phyloP scores from a whole-genome alignment of 1,284 basidiomycete genomes.

The Mycosarcoma maydis region DNA sequence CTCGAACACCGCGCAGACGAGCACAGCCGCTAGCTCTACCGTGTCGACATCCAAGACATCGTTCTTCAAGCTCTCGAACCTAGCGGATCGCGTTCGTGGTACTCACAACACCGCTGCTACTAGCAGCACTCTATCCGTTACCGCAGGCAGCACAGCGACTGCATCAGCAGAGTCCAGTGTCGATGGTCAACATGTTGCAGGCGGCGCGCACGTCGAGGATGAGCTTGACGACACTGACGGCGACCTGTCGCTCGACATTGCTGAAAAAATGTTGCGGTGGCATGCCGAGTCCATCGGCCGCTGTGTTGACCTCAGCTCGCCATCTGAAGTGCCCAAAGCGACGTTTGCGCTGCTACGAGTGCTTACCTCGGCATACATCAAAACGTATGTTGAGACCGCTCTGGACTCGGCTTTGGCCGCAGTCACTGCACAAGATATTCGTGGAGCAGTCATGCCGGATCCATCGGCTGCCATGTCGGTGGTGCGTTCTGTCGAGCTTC shows the following conservation, averaged over 20 bases:
- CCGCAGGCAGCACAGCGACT: not conserved
- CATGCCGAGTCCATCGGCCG: constrained; percentile 66
- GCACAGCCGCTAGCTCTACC: constrained; percentile 33
- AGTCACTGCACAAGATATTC: constrained; percentile 76
- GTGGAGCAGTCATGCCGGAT: constrained; percentile 75
- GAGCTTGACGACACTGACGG: constrained; percentile 52
- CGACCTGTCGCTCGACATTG: constrained; percentile 57
- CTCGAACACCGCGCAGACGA: constrained; percentile 11
- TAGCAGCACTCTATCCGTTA: constrained; percentile 1
- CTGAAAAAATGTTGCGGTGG: constrained; percentile 64
- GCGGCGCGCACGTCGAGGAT: constrained; percentile 15
- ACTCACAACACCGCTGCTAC: constrained; percentile 15
- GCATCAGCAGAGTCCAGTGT: constrained; percentile 19
- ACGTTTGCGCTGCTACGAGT: constrained; percentile 85
- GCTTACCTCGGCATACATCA: constrained; percentile 86
- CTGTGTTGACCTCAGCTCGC: constrained; percentile 61
- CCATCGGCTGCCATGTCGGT: constrained; percentile 70
- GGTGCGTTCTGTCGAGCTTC: constrained; percentile 82
- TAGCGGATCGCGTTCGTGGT: constrained; percentile 58
- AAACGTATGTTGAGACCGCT: constrained; percentile 87
- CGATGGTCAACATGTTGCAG: constrained; percentile 13
- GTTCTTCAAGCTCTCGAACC: constrained; percentile 61
- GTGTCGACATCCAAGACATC: constrained; percentile 35
- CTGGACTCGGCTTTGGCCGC: constrained; percentile 83
- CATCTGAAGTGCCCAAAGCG: constrained; percentile 76